Conservation (phyloP, 192 early-diverging fungal species). For the Radiomyces spectabilis region DNA sequence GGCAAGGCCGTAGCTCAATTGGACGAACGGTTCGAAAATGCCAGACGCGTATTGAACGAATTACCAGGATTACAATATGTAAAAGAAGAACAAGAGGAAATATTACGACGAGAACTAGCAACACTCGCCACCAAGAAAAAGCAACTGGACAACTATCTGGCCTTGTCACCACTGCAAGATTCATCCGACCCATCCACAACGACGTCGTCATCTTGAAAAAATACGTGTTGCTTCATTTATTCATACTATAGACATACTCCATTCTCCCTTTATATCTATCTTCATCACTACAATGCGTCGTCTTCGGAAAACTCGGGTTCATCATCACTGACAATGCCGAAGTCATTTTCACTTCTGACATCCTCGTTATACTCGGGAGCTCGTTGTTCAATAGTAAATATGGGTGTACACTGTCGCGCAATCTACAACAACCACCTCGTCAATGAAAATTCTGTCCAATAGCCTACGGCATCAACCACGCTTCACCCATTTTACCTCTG, state of each 20-base stretch:
- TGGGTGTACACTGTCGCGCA: conserved; percentile 29
- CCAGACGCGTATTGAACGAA: conserved; percentile 14
- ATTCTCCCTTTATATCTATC: background rate
- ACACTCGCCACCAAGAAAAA: conserved; percentile 9
- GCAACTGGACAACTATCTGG: conserved; percentile 14
- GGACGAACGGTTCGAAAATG: conserved; percentile 19
- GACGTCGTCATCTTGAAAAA: background rate
- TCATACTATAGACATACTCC: background rate
- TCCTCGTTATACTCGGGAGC: conserved; percentile 60
- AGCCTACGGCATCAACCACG: no score
- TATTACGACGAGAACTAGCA: conserved; percentile 11
- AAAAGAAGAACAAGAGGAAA: conserved; percentile 21
- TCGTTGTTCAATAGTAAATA: conserved; percentile 59
- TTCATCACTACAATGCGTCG: background rate
- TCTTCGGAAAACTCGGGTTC: conserved; percentile 4
- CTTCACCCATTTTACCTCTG: conserved; percentile 28
- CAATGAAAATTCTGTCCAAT: no score
- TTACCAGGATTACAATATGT: conserved; percentile 26
- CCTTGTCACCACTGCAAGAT: conserved; percentile 1
- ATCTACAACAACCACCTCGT: no score
- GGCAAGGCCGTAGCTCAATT: conserved; percentile 25
- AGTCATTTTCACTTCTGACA: conserved; percentile 34
- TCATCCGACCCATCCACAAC: background rate
- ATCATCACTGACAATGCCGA: conserved; percentile 30
- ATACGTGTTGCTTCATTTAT: background rate